A percentile compares a stretch with the other conserved stretches of the same genome.
Conservation (phyloP, 2,329 filamentous ascomycete genomes). For the Microsporum ferrugineum region DNA sequence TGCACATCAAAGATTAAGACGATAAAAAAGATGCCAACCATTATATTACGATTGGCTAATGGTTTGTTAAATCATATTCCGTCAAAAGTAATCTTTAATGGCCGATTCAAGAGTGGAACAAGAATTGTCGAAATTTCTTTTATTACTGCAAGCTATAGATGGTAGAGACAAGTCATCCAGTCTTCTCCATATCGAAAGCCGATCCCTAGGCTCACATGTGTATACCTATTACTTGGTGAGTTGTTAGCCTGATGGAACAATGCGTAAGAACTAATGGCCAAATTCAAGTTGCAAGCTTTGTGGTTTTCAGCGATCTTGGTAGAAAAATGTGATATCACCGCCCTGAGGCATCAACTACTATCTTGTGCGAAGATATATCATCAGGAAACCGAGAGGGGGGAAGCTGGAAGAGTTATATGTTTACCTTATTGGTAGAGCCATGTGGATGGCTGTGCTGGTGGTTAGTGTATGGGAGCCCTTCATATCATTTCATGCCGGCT, state of each 20-base stretch:
- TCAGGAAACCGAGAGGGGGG: constrained; percentile 43
- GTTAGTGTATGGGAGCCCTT: background rate
- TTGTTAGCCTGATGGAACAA: background rate
- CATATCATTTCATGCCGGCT: constrained; percentile 19
- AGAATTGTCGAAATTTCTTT: background rate
- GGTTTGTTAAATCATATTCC: too few species aligned
- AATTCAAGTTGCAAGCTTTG: constrained; percentile 6
- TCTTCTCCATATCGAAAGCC: background rate
- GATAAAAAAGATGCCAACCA: too few species aligned
- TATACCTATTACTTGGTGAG: background rate
- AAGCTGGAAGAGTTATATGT: background rate
- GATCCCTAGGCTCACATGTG: background rate
- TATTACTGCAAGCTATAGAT: background rate
- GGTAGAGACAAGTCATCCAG: too few species aligned
- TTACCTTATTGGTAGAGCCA: background rate
- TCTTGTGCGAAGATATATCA: constrained; percentile 56
- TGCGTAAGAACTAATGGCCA: background rate
- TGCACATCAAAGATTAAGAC: too few species aligned
- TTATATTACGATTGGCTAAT: too few species aligned
- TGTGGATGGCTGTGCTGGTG: background rate
- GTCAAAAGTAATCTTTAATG: too few species aligned
- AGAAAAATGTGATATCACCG: constrained; percentile 47
- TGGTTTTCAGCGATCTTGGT: constrained; percentile 60
- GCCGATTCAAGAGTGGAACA: too few species aligned
- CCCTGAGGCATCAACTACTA: constrained; percentile 53